A percentile compares a stretch with the other conserved stretches of the same genome.
These are phyloP conservation scores for Diaporthe nobilis DNA, from an alignment of 2,329 filamentous ascomycete species.

Conservation along the genomic window DNA sequence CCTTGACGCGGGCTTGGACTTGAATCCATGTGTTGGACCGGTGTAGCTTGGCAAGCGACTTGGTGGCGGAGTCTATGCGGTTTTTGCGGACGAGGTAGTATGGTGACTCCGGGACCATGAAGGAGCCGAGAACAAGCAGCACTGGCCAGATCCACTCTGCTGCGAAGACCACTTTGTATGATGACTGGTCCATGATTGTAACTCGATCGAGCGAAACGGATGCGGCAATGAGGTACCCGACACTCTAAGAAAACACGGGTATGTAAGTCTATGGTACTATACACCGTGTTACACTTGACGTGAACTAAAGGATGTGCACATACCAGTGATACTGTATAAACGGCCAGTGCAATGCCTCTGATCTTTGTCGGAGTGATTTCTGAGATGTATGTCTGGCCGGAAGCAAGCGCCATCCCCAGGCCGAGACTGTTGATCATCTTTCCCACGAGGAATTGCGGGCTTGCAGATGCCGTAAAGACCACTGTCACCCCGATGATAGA, in stretches of 20 bases:
- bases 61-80: not conserved
- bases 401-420: slow-evolving; percentile 6
- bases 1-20: not conserved
- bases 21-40: slow-evolving; percentile 5
- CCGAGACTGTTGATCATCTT: slow-evolving; percentile 29
- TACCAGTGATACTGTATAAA: slow-evolving; percentile 30
- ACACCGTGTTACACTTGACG: too few species aligned
- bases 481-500: slow-evolving; percentile 23
- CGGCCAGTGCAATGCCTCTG: slow-evolving; percentile 22
- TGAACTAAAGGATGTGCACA: not conserved
- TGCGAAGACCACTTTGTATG: slow-evolving; percentile 31
- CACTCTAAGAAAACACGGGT: not conserved
- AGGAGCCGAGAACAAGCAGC: slow-evolving; percentile 41
- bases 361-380: slow-evolving; percentile 34
- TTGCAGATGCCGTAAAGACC: slow-evolving; percentile 15
- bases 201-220: slow-evolving; percentile 29
- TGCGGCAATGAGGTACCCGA: slow-evolving; percentile 34
- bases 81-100: slow-evolving; percentile 62
- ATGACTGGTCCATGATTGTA: slow-evolving; percentile 31
- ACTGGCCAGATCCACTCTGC: slow-evolving; percentile 32
- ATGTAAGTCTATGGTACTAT: not conserved
- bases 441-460: slow-evolving; percentile 12
- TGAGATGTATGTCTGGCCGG: slow-evolving; percentile 33
- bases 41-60: not conserved
- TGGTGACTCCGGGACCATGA: slow-evolving; percentile 51